phyloP scores from a whole-genome alignment of 208 protist species.

The Wallacemonas collosoma region DNA sequence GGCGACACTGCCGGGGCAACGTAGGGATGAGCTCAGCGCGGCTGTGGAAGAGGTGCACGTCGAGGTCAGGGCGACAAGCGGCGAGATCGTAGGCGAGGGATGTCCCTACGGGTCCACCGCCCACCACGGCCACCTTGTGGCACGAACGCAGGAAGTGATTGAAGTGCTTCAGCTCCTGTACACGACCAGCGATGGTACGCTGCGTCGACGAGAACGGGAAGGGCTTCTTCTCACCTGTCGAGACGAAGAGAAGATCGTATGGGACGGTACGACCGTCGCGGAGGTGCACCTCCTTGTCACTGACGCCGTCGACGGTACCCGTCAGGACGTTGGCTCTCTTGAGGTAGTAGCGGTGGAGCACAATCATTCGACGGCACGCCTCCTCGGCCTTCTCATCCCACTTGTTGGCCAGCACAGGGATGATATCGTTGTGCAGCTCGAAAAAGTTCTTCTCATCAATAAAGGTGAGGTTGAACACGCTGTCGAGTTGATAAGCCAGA shows the following conservation, averaged over 20 bases:
- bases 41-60: conserved; percentile 81
- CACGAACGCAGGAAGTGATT: conserved; percentile 70
- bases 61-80: conserved; percentile 47
- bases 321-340: conserved; percentile 83
- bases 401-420: conserved; percentile 64
- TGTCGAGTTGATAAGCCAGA: conserved; percentile 83
- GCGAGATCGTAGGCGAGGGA: conserved; percentile 75
- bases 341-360: conserved; percentile 88
- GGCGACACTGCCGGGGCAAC: conserved; percentile 58
- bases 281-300: conserved; percentile 60
- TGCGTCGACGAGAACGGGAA: conserved; percentile 76
- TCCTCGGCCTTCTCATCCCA: conserved; percentile 69
- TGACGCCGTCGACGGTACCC: conserved; percentile 78
- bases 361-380: conserved; percentile 72
- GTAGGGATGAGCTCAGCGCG: conserved; percentile 61
- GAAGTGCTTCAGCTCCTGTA: conserved; percentile 78
- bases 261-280: conserved; percentile 63
- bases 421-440: conserved; percentile 85
- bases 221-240: conserved; percentile 76
- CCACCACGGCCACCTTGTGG: conserved; percentile 83
- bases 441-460: conserved; percentile 92
- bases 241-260: conserved; percentile 83
- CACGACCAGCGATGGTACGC: conserved; percentile 70
- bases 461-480: conserved; percentile 83
- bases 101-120: conserved; percentile 78